A percentile compares a stretch with the other conserved stretches of the same genome.
These are phyloP conservation scores for Pestalotiopsis sp. DNA, from an alignment of 2,329 filamentous ascomycete species.

Conservation along the genomic window DNA sequence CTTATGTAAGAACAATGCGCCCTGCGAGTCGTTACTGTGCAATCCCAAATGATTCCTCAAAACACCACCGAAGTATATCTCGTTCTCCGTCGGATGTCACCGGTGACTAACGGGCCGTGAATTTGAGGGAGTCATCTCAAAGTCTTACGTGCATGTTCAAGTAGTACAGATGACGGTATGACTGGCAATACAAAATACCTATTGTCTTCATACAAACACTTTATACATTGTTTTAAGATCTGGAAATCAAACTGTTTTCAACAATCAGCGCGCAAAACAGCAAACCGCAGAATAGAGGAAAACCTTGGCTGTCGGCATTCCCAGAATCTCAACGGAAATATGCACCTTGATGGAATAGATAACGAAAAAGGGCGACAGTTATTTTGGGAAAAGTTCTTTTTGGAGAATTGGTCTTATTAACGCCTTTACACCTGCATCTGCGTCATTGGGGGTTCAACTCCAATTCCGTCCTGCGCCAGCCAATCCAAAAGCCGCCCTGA, in stretches of 20 bases:
- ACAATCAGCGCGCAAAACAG: too few species aligned
- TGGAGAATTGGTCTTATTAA: background rate
- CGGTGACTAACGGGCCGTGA: background rate
- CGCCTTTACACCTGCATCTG: background rate
- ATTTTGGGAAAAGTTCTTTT: background rate
- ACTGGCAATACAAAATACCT: background rate
- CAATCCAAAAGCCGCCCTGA: background rate
- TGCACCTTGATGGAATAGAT: background rate
- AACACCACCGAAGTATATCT: background rate
- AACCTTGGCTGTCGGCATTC: background rate
- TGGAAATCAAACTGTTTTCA: too few species aligned
- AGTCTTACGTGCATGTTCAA: background rate
- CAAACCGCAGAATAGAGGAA: background rate
- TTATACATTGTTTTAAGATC: too few species aligned
- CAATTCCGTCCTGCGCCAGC: background rate
- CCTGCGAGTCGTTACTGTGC: background rate
- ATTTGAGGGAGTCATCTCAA: background rate
- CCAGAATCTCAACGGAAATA: background rate
- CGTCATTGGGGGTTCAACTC: background rate
- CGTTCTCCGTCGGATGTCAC: conserved; percentile 3
- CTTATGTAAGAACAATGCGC: conserved; percentile 3
- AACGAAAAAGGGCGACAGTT: background rate
- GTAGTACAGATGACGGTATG: background rate
- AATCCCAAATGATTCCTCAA: background rate
- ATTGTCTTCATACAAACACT: background rate